phyloP scores from a whole-genome alignment of 2,329 filamentous ascomycete species.

The Penicillium sp. region DNA sequence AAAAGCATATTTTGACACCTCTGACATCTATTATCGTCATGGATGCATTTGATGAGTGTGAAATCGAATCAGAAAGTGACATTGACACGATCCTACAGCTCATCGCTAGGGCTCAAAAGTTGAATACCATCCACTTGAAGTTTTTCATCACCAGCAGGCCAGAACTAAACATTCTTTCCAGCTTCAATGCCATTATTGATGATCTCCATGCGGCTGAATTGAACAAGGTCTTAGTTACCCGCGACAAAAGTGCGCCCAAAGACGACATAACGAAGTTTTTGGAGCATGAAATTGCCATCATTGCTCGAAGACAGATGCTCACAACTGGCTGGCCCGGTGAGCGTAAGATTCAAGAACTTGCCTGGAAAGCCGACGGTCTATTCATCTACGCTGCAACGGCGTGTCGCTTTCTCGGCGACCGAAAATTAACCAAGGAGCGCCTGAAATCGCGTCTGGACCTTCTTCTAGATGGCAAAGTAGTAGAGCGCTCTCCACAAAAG shows the following conservation, averaged over 20 bases:
- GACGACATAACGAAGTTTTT: neutral
- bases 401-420: neutral
- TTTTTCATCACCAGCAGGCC: constrained; percentile 23
- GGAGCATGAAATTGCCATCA: neutral
- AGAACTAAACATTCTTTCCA: neutral
- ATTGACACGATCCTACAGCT: neutral
- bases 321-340: neutral
- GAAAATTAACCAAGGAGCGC: neutral
- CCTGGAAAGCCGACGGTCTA: neutral
- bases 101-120: neutral
- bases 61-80: neutral
- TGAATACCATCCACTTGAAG: constrained; percentile 2
- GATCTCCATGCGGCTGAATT: neutral
- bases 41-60: constrained; percentile 30
- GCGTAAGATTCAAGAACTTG: neutral
- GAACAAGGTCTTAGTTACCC: neutral
- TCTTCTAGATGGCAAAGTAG: neutral
- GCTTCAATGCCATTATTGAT: neutral
- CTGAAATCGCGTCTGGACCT: neutral
- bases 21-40: neutral
- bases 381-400: constrained; percentile 1
- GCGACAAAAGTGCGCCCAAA: neutral
- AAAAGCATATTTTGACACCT: neutral
- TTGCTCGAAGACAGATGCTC: neutral
- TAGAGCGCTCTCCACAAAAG: neutral